These are phyloP conservation scores for Tephrocybe sp. DNA, from an alignment of 768 basidiomycete species.

Conservation along the genomic window DNA sequence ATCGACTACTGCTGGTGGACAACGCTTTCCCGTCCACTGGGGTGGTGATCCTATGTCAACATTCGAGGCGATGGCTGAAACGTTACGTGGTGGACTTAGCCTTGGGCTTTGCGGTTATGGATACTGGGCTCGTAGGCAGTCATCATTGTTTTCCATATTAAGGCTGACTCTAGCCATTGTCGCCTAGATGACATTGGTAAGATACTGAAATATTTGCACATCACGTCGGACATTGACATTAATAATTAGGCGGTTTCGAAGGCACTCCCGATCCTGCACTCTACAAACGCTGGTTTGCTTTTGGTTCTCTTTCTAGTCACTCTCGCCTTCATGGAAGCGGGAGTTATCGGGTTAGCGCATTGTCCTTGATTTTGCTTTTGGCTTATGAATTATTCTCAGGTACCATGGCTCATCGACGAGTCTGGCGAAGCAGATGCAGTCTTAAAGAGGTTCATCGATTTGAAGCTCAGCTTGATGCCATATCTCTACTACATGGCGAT, in stretches of 20 bases:
- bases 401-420: conserved; percentile 43
- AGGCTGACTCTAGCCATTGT: neutral
- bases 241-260: conserved; percentile 22
- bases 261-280: conserved; percentile 36
- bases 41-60: conserved; percentile 46
- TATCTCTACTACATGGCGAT: conserved; percentile 34
- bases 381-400: conserved; percentile 13
- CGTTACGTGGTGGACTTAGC: conserved; percentile 40
- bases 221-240: neutral
- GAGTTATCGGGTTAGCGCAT: conserved; percentile 37
- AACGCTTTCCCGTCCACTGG: conserved; percentile 39
- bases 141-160: neutral
- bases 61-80: conserved; percentile 49
- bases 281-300: conserved; percentile 47
- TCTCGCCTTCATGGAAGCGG: conserved; percentile 43
- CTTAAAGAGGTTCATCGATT: conserved; percentile 36
- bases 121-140: conserved; percentile 34
- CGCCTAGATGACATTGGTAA: conserved; percentile 40
- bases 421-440: conserved; percentile 32
- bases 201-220: conserved; percentile 16
- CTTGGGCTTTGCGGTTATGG: conserved; percentile 42
- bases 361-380: neutral
- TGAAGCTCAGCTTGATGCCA: conserved; percentile 44
- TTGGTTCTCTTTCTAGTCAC: conserved; percentile 36
- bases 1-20: conserved; percentile 44